Evolutionary conservation across 2,329 filamentous ascomycete genomes (phyloP).

Genomic region (Elsinoe perseae): DNA sequence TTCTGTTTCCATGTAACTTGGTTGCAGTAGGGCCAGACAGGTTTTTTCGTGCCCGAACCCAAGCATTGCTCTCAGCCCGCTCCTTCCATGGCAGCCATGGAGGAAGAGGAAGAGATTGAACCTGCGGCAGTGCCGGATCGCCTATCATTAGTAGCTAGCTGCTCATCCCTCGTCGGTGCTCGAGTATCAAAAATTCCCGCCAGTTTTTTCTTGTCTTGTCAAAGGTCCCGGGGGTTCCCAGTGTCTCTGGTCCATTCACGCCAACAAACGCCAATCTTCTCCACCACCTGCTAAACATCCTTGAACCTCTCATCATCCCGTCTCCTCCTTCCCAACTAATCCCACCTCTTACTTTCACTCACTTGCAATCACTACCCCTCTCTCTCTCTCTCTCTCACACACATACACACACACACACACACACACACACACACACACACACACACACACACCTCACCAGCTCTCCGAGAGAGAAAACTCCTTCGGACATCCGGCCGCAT

Average conservation of each 20-base stretch:
- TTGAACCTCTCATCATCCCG: background rate
- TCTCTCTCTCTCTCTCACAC: background rate
- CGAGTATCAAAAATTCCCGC: background rate
- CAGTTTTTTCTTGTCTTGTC: background rate
- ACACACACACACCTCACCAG: too few relatives aligned
- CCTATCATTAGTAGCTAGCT: background rate
- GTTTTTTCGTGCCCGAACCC: background rate
- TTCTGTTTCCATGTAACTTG: background rate
- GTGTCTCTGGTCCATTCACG: conserved; percentile 5
- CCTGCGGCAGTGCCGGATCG: background rate
- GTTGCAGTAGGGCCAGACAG: background rate
- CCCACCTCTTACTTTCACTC: background rate
- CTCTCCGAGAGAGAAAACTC: too few relatives aligned
- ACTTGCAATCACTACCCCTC: background rate
- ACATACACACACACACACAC: too few relatives aligned
- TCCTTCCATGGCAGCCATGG: background rate
- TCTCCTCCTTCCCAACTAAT: conserved; percentile 3
- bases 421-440: too few relatives aligned
- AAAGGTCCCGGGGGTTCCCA: too few relatives aligned
- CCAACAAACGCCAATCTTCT: background rate
- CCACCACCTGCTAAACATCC: conserved; percentile 10
- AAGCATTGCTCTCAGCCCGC: background rate
- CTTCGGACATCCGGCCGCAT: background rate
- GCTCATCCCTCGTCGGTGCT: too few relatives aligned
- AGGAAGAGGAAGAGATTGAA: too few relatives aligned